A percentile compares a stretch with the other conserved stretches of the same genome.
Evolutionary conservation across 2,329 filamentous ascomycete genomes (phyloP).

Genomic region (Cladosporium sp.): DNA sequence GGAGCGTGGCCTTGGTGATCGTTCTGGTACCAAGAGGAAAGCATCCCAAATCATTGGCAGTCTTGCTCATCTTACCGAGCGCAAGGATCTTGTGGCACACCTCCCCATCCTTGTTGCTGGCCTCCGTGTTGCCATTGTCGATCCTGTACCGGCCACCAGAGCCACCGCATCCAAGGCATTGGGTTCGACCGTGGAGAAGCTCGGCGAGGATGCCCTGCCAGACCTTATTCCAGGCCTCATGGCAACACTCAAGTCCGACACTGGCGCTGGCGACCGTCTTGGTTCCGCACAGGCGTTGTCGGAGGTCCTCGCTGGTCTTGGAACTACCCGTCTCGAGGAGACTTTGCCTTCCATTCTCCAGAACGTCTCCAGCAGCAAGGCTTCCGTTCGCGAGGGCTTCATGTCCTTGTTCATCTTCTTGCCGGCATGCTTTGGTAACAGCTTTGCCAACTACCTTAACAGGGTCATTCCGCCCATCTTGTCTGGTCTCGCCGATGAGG

Average conservation of each 20-base stretch:
- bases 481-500: constrained; percentile 86
- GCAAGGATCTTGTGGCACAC: constrained; percentile 87
- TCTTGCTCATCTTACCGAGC: constrained; percentile 91
- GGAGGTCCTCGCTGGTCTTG: constrained; percentile 91
- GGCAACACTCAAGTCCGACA: constrained; percentile 95
- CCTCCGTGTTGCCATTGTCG: constrained; percentile 80
- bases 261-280: constrained; percentile 89
- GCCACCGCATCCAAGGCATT: constrained; percentile 94
- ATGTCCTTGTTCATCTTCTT: constrained; percentile 99
- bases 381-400: constrained; percentile 91
- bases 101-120: constrained; percentile 88
- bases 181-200: constrained; percentile 94
- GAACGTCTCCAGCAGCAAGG: constrained; percentile 86
- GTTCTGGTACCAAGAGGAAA: constrained; percentile 93
- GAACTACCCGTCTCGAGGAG: constrained; percentile 88
- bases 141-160: constrained; percentile 92
- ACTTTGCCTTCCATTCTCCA: constrained; percentile 93
- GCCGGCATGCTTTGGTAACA: constrained; percentile 97
- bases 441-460: constrained; percentile 91
- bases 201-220: constrained; percentile 92
- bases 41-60: constrained; percentile 97
- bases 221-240: constrained; percentile 97
- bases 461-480: constrained; percentile 95
- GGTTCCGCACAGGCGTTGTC: constrained; percentile 94
- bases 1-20: constrained; percentile 82